Conservation (phyloP, 352 stramenopile species). For the Globisporangium acanthophoron region DNA sequence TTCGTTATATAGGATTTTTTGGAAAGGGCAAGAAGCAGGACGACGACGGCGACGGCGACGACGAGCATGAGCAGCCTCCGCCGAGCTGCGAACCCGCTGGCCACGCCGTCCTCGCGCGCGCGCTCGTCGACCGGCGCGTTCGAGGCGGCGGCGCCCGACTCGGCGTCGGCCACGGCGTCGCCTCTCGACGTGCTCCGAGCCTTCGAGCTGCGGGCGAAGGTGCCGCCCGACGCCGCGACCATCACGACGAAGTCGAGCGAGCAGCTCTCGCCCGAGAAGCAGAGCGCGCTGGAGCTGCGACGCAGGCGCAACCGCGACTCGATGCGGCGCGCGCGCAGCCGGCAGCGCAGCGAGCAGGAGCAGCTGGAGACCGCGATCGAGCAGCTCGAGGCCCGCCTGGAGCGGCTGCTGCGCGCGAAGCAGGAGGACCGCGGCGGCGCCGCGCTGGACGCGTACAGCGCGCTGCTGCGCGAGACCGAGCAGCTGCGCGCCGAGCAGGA, state of each 20-base stretch:
- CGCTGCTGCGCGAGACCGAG: conserved; percentile 20
- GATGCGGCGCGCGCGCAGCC: conserved; percentile 32
- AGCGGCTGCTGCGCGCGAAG: conserved; percentile 11
- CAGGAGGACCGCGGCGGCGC: neutral
- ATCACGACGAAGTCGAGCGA: too few species aligned
- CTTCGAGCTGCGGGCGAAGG: too few species aligned
- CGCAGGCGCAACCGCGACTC: conserved; percentile 37
- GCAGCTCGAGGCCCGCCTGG: conserved; percentile 24
- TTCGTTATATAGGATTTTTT: too few species aligned
- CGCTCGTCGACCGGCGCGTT: neutral
- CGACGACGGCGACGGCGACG: too few species aligned
- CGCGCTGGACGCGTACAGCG: conserved; percentile 6
- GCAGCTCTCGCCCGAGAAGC: neutral
- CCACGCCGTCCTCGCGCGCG: neutral
- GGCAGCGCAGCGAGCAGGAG: conserved; percentile 18
- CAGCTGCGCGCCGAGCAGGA: conserved; percentile 17
- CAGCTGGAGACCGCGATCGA: conserved; percentile 24
- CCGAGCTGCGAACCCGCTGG: too few species aligned
- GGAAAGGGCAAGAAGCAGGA: too few species aligned
- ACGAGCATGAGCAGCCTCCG: too few species aligned
- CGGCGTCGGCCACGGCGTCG: neutral
- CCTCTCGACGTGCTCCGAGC: neutral
- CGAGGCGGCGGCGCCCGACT: neutral
- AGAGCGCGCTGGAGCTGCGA: conserved; percentile 21
- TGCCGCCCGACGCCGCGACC: too few species aligned